A percentile compares a stretch with the other conserved stretches of the same genome.
Evolutionary conservation across 2,329 filamentous ascomycete genomes (phyloP).

Genomic region (Microdochium bolleyi): DNA sequence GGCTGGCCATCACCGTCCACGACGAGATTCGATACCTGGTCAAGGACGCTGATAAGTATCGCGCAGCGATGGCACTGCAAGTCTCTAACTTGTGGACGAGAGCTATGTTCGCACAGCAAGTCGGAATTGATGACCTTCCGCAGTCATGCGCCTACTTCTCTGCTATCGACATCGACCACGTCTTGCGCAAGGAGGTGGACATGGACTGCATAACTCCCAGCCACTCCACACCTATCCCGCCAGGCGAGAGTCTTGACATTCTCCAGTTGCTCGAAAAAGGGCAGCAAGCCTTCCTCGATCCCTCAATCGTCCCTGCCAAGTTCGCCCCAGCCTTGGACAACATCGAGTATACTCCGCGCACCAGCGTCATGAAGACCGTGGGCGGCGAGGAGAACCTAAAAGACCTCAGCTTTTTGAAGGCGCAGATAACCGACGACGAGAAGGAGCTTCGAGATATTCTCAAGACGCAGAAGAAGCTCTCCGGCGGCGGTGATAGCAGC

Average conservation of each 20-base stretch:
- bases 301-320: constrained; percentile 44
- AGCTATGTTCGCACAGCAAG: constrained; percentile 94
- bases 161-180: constrained; percentile 88
- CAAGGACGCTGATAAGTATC: constrained; percentile 76
- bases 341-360: constrained; percentile 62
- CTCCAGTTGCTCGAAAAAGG: constrained; percentile 67
- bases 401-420: constrained; percentile 62
- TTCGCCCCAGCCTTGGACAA: constrained; percentile 48
- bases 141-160: constrained; percentile 95
- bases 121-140: constrained; percentile 90
- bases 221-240: constrained; percentile 68
- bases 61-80: constrained; percentile 85
- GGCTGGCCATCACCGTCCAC: constrained; percentile 88
- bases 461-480: constrained; percentile 42
- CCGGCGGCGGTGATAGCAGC: constrained; percentile 5
- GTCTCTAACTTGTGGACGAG: constrained; percentile 94
- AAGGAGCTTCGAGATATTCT: constrained; percentile 67
- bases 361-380: constrained; percentile 72
- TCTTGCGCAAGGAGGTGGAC: constrained; percentile 95
- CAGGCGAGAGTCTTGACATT: constrained; percentile 85
- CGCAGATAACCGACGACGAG: constrained; percentile 73
- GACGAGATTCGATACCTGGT: constrained; percentile 96
- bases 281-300: constrained; percentile 59
- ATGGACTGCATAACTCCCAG: constrained; percentile 96
- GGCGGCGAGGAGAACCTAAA: constrained; percentile 34